Conservation (phyloP, 2,329 filamentous ascomycete genomes). For the Fusarium humuli region DNA sequence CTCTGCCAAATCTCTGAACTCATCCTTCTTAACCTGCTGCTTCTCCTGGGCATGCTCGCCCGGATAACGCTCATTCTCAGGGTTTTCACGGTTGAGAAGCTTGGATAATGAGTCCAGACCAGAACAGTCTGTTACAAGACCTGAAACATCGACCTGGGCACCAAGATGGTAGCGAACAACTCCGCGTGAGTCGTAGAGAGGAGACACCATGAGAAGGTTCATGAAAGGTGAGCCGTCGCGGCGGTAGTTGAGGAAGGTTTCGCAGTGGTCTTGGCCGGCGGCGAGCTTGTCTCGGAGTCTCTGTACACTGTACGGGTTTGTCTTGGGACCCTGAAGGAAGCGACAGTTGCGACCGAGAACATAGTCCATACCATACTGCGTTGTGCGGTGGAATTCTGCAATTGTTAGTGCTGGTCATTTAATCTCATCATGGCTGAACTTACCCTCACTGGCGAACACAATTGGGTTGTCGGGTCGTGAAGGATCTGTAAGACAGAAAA, state of each 20-base stretch:
- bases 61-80: conserved; percentile 43
- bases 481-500: conserved; percentile 82
- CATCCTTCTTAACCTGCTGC: conserved; percentile 56
- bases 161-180: conserved; percentile 76
- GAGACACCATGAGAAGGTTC: conserved; percentile 81
- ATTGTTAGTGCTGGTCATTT: background rate
- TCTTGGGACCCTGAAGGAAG: conserved; percentile 81
- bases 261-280: conserved; percentile 75
- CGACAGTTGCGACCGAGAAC: conserved; percentile 81
- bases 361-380: conserved; percentile 79
- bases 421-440: background rate
- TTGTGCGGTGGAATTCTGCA: conserved; percentile 77
- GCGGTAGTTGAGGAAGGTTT: conserved; percentile 81
- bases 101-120: conserved; percentile 71
- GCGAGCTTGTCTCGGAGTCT: conserved; percentile 71
- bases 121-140: conserved; percentile 73
- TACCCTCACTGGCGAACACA: conserved; percentile 80
- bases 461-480: conserved; percentile 80
- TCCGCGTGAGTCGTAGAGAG: conserved; percentile 75
- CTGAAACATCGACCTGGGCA: conserved; percentile 77
- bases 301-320: conserved; percentile 70
- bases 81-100: conserved; percentile 52
- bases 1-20: conserved; percentile 74
- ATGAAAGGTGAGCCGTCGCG: conserved; percentile 83
- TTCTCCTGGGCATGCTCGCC: conserved; percentile 19